Evolutionary conservation across 1,284 basidiomycete genomes (phyloP).

Genomic region (Nidula niveotomentosa): DNA sequence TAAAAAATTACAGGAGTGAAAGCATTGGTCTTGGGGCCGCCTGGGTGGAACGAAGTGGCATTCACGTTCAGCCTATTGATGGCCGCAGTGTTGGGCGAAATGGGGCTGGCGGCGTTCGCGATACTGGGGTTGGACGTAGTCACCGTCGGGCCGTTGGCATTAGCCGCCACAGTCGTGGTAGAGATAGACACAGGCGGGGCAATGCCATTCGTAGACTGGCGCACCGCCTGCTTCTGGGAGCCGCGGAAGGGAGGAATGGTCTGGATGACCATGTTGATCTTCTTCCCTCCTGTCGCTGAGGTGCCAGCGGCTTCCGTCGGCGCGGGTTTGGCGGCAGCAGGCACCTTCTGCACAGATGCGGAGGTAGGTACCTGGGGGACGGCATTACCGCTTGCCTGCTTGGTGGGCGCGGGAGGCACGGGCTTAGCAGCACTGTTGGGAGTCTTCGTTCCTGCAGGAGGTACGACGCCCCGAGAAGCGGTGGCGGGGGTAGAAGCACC

Average conservation of each 20-base stretch:
- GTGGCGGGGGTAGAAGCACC: conserved; percentile 46
- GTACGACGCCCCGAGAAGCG: conserved; percentile 35
- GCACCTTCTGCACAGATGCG: conserved; percentile 19
- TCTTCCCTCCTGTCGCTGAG: conserved; percentile 28
- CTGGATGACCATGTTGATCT: conserved; percentile 77
- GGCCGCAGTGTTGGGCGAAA: conserved; percentile 38
- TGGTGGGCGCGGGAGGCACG: conserved; percentile 14
- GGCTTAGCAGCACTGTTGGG: conserved; percentile 25
- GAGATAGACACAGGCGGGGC: conserved; percentile 15
- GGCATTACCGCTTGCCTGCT: conserved; percentile 4
- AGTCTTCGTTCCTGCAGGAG: conserved; percentile 8
- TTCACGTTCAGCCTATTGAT: conserved; percentile 67
- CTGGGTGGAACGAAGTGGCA: conserved; percentile 81
- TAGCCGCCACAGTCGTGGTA: conserved; percentile 10
- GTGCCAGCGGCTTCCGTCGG: conserved; percentile 10
- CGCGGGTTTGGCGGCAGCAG: conserved; percentile 28
- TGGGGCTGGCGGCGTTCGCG: conserved; percentile 29
- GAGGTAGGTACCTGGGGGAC: conserved; percentile 16
- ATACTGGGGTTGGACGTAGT: conserved; percentile 15
- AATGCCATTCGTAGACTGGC: conserved; percentile 14
- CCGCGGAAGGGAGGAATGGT: conserved; percentile 93
- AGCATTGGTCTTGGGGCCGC: conserved; percentile 67
- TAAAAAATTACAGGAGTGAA: conserved; percentile 63
- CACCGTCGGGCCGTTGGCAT: conserved; percentile 12
- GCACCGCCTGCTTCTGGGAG: conserved; percentile 37